Conservation (phyloP, 352 stramenopile genomes). For the Phytopythium helicoides region DNA sequence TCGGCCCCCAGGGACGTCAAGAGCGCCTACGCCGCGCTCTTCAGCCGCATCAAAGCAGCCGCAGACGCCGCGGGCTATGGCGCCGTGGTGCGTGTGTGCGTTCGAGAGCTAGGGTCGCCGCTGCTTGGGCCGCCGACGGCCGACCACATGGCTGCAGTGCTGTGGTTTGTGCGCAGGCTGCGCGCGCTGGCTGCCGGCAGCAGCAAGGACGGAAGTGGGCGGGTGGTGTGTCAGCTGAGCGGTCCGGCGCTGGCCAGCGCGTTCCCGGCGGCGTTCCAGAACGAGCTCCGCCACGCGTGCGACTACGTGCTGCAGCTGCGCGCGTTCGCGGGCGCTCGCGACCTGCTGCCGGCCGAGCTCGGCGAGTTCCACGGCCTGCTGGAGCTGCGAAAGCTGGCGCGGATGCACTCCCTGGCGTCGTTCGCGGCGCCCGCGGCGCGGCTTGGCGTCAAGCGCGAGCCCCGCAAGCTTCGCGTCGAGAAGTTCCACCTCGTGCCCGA, state of each 20-base stretch:
- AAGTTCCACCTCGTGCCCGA: slow-evolving; percentile 73
- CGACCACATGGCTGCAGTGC: slow-evolving; percentile 41
- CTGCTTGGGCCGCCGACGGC: slow-evolving; percentile 25
- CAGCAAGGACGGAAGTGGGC: neutral
- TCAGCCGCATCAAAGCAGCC: slow-evolving; percentile 18
- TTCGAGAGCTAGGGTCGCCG: slow-evolving; percentile 44
- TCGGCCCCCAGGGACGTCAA: neutral
- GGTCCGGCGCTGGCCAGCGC: slow-evolving; percentile 20
- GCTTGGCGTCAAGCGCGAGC: slow-evolving; percentile 63
- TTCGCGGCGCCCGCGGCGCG: slow-evolving; percentile 54
- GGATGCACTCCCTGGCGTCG: slow-evolving; percentile 50
- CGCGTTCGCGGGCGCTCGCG: slow-evolving; percentile 53
- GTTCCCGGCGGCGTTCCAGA: slow-evolving; percentile 27
- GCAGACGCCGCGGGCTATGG: slow-evolving; percentile 9
- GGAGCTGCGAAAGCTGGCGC: slow-evolving; percentile 54
- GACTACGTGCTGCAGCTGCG: slow-evolving; percentile 62
- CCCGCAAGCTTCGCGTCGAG: slow-evolving; percentile 75
- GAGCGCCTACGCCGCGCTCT: slow-evolving; percentile 29
- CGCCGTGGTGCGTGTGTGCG: slow-evolving; percentile 36
- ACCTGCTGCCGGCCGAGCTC: slow-evolving; percentile 57
- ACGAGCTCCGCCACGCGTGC: slow-evolving; percentile 47
- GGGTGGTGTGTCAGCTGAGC: slow-evolving; percentile 25
- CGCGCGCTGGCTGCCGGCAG: slow-evolving; percentile 16
- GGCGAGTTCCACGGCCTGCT: slow-evolving; percentile 60
- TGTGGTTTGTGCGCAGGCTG: slow-evolving; percentile 34